These are phyloP conservation scores for Dentipellis sp. DNA, from an alignment of 768 basidiomycete species.

Conservation along the genomic window DNA sequence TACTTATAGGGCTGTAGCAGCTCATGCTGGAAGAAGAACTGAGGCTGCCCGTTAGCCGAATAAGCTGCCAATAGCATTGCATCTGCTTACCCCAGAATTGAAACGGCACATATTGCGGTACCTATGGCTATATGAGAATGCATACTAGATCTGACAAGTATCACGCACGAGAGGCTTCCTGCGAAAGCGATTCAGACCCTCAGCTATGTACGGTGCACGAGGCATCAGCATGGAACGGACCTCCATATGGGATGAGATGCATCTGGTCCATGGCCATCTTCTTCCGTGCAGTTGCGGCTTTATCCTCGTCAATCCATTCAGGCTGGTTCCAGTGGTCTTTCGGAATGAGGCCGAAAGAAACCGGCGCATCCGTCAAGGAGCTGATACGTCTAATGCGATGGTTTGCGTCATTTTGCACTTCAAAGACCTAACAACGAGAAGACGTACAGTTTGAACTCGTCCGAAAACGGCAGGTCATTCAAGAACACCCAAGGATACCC, in stretches of 20 bases:
- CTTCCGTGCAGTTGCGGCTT: slow-evolving; percentile 30
- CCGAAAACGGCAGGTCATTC: slow-evolving; percentile 75
- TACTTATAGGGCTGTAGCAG: slow-evolving; percentile 70
- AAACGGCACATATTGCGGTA: slow-evolving; percentile 49
- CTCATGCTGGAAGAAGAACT: slow-evolving; percentile 83
- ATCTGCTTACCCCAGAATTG: slow-evolving; percentile 33
- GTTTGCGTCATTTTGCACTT: neutral
- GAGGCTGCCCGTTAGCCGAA: neutral
- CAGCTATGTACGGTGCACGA: too few relatives aligned
- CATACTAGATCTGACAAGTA: too few relatives aligned
- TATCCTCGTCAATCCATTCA: slow-evolving; percentile 40
- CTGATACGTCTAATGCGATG: slow-evolving; percentile 18
- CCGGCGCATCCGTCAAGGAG: slow-evolving; percentile 22
- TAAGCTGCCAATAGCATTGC: neutral
- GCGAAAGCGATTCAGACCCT: neutral
- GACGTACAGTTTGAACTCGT: slow-evolving; percentile 59
- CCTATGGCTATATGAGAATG: neutral
- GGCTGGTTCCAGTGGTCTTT: slow-evolving; percentile 41
- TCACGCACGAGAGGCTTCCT: slow-evolving; percentile 8
- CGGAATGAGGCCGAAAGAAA: slow-evolving; percentile 34
- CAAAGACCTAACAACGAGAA: neutral
- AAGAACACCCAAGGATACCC: slow-evolving; percentile 85
- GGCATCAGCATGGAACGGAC: neutral
- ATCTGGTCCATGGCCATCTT: slow-evolving; percentile 26
- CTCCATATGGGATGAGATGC: slow-evolving; percentile 3